Evolutionary conservation across 768 basidiomycete species (phyloP), one percentile per base, ranked within the genome.

Genomic region (Xerocomus brunneocitrinus): DNA sequence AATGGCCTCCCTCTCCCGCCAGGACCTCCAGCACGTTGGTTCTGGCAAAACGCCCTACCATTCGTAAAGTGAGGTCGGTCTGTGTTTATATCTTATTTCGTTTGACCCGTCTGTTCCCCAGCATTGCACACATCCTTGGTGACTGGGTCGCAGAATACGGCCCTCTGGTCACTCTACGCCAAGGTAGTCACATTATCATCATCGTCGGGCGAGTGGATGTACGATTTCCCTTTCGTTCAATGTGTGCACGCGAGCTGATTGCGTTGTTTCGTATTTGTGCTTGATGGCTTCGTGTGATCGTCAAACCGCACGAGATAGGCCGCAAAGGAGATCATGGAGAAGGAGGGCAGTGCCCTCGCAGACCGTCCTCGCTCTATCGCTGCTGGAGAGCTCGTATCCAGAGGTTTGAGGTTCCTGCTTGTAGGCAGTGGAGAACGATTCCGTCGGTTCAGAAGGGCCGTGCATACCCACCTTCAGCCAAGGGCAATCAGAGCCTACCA

Each of bases 251-350:
- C 31, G 30, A 16, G 40, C 19, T 31, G 30, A 41, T 25, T 25
- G 5, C n/a, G 27, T 14, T 28, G 25, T 13, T 24, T 14, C 8
- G 24, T 31, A n/a, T 30, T 6, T 40, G 24, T 16, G 25, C 25
- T 28, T 27, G 41, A 24, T 8, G 34, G 19, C 19, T 39, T 24
- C 19, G 19, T 45, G 30, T n/a, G n/a, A 31, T 31, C 28, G 12
- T 44, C 3, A 3, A 10, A 46, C 19, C 4, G 36, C 14, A 14
- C 22, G 8, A 28, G 73, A 44, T 68, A 82, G 62, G 79, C 79
- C 7, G 77, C 79, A 0, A 70, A 76, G 0, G 80, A 83, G 7
- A 78, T 83, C 47, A 79, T 83, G 80, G 81, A 84, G 62, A 78
- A 78, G 50, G 76, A 80, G 53, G 82, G 81, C 0, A 74, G 73